Percentiles rank a stretch among this genome's conserved stretches.
Evolutionary conservation across 2,329 filamentous ascomycete species (phyloP).

Genomic region (Calonectria honghensis): DNA sequence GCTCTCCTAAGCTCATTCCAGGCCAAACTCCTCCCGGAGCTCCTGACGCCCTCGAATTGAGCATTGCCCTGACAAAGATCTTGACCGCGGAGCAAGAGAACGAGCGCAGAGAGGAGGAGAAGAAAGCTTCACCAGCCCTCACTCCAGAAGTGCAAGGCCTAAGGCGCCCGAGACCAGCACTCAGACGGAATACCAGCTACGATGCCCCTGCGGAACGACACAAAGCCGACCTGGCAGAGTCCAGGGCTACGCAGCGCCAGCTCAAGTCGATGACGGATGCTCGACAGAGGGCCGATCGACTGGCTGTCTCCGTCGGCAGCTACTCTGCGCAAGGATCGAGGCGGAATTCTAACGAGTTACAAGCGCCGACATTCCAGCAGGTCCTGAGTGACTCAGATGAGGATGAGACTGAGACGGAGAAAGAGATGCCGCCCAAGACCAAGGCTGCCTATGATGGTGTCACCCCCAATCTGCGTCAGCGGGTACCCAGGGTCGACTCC

Average conservation of each 20-base stretch:
- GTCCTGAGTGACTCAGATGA: conserved; percentile 58
- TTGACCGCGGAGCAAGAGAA: conserved; percentile 58
- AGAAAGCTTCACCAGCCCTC: conserved; percentile 31
- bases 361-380: conserved; percentile 58
- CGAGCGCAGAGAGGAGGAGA: conserved; percentile 46
- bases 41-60: conserved; percentile 63
- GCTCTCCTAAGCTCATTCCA: conserved; percentile 53
- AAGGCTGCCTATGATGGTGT: conserved; percentile 40
- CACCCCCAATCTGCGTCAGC: conserved; percentile 53
- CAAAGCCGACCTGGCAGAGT: conserved; percentile 63
- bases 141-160: conserved; percentile 46
- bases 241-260: conserved; percentile 60
- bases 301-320: conserved; percentile 63
- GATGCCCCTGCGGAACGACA: conserved; percentile 63
- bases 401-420: conserved; percentile 52
- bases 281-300: conserved; percentile 61
- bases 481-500: conserved; percentile 43
- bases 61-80: conserved; percentile 62
- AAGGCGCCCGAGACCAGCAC: conserved; percentile 60
- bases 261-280: conserved; percentile 64
- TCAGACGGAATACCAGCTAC: conserved; percentile 67
- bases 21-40: conserved; percentile 57
- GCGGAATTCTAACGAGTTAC: conserved; percentile 59
- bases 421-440: conserved; percentile 43
- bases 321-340: conserved; percentile 62